phyloP scores from a whole-genome alignment of 2,329 filamentous ascomycete genomes.

The Cladosporium sphaerospermum region DNA sequence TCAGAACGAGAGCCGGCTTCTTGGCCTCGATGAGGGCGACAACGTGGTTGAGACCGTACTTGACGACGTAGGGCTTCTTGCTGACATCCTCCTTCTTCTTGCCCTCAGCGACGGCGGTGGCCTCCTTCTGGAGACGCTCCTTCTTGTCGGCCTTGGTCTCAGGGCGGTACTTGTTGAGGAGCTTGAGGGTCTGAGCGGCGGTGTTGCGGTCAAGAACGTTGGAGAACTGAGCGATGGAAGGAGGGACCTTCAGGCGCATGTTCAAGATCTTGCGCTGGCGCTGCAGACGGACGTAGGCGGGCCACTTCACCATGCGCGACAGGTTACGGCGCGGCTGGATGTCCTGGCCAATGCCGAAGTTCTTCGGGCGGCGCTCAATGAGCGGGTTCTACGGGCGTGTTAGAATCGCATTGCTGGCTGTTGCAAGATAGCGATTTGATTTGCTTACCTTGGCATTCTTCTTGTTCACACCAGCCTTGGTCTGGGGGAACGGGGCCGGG shows the following conservation, averaged over 20 bases:
- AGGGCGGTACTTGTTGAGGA: conserved; percentile 99
- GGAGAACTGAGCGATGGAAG: conserved; percentile 95
- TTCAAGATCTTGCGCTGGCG: conserved; percentile 93
- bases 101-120: conserved; percentile 93
- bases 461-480: conserved; percentile 80
- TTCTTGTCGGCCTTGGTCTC: conserved; percentile 99
- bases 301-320: conserved; percentile 98
- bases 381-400: conserved; percentile 74
- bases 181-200: conserved; percentile 94
- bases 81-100: conserved; percentile 99
- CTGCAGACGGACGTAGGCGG: conserved; percentile 97
- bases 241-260: conserved; percentile 97
- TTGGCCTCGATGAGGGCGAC: conserved; percentile 98
- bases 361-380: conserved; percentile 94
- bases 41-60: conserved; percentile 99
- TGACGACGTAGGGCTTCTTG: conserved; percentile 99
- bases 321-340: conserved; percentile 95
- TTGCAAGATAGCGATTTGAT: neutral
- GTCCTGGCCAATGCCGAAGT: conserved; percentile 98
- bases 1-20: conserved; percentile 97
- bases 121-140: conserved; percentile 97
- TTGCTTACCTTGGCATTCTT: conserved; percentile 89
- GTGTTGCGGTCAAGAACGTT: conserved; percentile 95
- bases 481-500: conserved; percentile 90
- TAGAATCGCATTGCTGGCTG: conserved; percentile 6